These are phyloP conservation scores for Phylloporus sp. DNA, from an alignment of 1,284 basidiomycete genomes.

Conservation along the genomic window DNA sequence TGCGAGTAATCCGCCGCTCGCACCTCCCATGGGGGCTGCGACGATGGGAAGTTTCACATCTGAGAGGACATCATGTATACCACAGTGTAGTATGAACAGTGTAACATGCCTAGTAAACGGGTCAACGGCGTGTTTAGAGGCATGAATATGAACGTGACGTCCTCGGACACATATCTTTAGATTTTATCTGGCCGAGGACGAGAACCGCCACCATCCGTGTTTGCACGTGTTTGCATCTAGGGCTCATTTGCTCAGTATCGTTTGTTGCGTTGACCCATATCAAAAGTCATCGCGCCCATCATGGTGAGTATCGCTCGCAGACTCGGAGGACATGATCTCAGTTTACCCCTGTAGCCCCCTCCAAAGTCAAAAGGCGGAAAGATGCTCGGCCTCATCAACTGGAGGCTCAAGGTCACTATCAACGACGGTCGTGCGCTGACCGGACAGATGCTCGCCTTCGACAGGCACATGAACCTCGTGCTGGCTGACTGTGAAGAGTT, in stretches of 20 bases:
- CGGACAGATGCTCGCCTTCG: conserved; percentile 99
- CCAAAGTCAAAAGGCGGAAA: conserved; percentile 97
- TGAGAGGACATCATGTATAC: conserved; percentile 30
- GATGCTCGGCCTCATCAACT: conserved; percentile 98
- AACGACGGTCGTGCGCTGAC: conserved; percentile 97
- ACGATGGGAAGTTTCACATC: conserved; percentile 67
- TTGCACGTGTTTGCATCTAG: conserved; percentile 31
- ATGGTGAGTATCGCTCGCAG: conserved; percentile 59
- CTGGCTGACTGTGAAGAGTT: conserved; percentile 98
- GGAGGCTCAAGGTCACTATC: conserved; percentile 96
- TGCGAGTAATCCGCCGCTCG: conserved; percentile 67
- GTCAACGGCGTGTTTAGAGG: conserved; percentile 48
- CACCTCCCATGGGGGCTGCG: conserved; percentile 73
- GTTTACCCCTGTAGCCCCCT: conserved; percentile 66
- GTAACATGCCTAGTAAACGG: conserved; percentile 40
- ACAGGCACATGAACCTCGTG: conserved; percentile 99
- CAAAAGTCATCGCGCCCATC: conserved; percentile 50
- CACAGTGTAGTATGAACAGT: background rate
- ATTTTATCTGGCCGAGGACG: background rate
- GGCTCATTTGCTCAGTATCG: conserved; percentile 23
- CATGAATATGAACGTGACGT: conserved; percentile 23
- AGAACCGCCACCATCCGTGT: conserved; percentile 27
- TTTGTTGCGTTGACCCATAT: conserved; percentile 30
- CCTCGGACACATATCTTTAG: background rate
- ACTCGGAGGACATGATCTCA: conserved; percentile 6